Evolutionary conservation across 768 basidiomycete species (phyloP).

Genomic region (Termitomyces sp.): DNA sequence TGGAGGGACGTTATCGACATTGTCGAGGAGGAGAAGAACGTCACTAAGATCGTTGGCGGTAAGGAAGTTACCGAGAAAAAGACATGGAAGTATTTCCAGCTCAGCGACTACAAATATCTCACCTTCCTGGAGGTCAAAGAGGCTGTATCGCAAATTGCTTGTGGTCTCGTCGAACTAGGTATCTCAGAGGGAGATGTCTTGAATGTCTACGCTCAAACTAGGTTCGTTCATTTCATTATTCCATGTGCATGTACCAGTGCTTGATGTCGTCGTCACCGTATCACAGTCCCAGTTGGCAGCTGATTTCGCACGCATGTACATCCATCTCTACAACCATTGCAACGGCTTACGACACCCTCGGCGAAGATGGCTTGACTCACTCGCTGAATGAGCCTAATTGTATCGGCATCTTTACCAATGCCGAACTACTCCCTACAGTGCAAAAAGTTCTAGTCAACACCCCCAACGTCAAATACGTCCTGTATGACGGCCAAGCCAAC

Average conservation of each 20-base stretch:
- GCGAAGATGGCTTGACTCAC: constrained; percentile 82
- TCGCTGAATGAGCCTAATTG: constrained; percentile 84
- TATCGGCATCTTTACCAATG: constrained; percentile 86
- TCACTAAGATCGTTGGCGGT: constrained; percentile 80
- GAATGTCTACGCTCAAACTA: constrained; percentile 89
- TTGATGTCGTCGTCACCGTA: constrained; percentile 4
- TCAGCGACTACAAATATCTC: constrained; percentile 85
- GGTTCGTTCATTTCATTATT: constrained; percentile 37
- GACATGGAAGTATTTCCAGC: constrained; percentile 93
- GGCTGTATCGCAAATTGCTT: constrained; percentile 58
- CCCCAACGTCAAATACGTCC: constrained; percentile 71
- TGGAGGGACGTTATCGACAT: constrained; percentile 69
- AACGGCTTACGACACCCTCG: constrained; percentile 96
- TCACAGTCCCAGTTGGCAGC: constrained; percentile 79
- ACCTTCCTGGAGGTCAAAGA: constrained; percentile 70
- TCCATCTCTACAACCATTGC: constrained; percentile 80
- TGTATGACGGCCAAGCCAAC: constrained; percentile 79
- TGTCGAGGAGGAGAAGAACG: constrained; percentile 86
- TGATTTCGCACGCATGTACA: constrained; percentile 79
- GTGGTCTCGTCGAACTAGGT: constrained; percentile 71
- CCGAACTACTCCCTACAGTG: constrained; percentile 80
- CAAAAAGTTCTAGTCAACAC: constrained; percentile 68
- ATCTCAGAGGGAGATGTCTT: constrained; percentile 69
- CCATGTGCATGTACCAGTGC: background rate
- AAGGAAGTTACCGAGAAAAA: constrained; percentile 85